phyloP scores from a whole-genome alignment of 805 yeast species.

The Nakazawaea wyomingensis region DNA sequence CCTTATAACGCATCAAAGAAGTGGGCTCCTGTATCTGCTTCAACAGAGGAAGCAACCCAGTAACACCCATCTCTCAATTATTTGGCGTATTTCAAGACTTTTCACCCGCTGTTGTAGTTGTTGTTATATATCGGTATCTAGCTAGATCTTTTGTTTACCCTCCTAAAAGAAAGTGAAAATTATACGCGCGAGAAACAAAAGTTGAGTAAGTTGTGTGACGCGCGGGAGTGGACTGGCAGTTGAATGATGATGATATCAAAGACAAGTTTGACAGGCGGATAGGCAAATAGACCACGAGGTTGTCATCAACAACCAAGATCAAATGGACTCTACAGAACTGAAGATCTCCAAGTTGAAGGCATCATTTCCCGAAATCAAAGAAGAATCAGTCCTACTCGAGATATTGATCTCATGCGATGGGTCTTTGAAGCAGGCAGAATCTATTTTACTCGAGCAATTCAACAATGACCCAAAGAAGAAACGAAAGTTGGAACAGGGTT shows the following conservation, averaged over 20 bases:
- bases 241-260: no score
- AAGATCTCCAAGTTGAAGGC: conserved; percentile 32
- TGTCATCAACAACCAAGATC: no score
- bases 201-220: neutral
- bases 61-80: conserved; percentile 60
- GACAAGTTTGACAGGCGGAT: no score
- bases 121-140: neutral
- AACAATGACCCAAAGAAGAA: conserved; percentile 11
- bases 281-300: neutral
- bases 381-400: conserved; percentile 37
- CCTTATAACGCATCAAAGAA: conserved; percentile 56
- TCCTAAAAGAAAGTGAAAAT: neutral
- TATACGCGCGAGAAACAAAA: neutral
- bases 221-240: neutral
- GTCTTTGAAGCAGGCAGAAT: conserved; percentile 36
- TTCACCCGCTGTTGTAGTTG: no score
- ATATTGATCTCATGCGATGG: conserved; percentile 51
- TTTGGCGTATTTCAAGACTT: neutral
- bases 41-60: conserved; percentile 75
- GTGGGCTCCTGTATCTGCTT: conserved; percentile 65
- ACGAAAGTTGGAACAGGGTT: conserved; percentile 3
- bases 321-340: conserved; percentile 25
- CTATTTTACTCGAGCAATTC: conserved; percentile 34
- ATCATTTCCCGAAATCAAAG: conserved; percentile 39
- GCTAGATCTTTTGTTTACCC: neutral